Evolutionary conservation across 2,329 filamentous ascomycete species (phyloP).

Genomic region (Exophiala sp.): DNA sequence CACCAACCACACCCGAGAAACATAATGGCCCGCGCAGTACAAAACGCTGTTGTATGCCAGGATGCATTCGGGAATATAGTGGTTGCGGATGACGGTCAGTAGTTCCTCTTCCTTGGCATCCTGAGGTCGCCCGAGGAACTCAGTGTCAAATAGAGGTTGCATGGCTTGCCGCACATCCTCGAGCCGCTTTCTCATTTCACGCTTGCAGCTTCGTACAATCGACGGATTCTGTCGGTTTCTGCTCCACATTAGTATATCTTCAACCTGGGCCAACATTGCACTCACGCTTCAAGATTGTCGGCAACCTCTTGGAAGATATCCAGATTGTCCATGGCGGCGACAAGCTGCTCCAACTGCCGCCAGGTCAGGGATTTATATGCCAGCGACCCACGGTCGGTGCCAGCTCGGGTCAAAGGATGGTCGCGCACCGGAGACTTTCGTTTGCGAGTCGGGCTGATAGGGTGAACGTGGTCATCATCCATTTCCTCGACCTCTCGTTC

Average conservation of each 20-base stretch:
- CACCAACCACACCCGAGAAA: conserved; percentile 70
- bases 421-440: conserved; percentile 26
- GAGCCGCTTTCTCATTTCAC: conserved; percentile 50
- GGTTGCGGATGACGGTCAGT: conserved; percentile 60
- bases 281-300: conserved; percentile 41
- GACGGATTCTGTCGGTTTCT: conserved; percentile 32
- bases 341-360: conserved; percentile 63
- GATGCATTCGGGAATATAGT: conserved; percentile 79
- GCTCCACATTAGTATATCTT: conserved; percentile 16
- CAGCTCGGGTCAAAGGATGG: conserved; percentile 35
- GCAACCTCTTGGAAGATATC: conserved; percentile 59
- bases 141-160: conserved; percentile 53
- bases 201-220: conserved; percentile 47
- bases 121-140: conserved; percentile 53
- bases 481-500: conserved; percentile 22
- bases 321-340: conserved; percentile 59
- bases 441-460: conserved; percentile 28
- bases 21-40: conserved; percentile 67
- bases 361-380: conserved; percentile 55
- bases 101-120: conserved; percentile 53
- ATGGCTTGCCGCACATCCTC: conserved; percentile 53
- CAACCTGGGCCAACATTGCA: background rate
- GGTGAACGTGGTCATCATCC: conserved; percentile 29
- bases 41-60: conserved; percentile 77
- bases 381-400: conserved; percentile 41